Percentiles rank a stretch among this genome's conserved stretches.
Conservation (phyloP, 2,329 filamentous ascomycete genomes). For the Zasmidium citrigriseum region DNA sequence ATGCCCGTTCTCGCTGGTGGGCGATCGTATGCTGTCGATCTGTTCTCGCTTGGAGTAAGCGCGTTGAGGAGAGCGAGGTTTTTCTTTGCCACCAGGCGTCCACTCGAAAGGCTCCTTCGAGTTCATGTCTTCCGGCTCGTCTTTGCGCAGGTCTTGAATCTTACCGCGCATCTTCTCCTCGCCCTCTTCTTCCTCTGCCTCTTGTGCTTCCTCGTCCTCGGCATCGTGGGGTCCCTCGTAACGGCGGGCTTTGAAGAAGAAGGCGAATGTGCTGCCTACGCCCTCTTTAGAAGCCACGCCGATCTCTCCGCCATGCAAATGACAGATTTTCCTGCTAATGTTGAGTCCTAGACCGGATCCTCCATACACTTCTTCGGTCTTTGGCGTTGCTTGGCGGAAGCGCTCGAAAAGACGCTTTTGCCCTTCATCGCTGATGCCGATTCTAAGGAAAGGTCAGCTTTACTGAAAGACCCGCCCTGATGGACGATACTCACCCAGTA, state of each 20-base stretch:
- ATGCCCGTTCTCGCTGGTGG: not conserved
- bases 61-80: no score
- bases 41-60: not conserved
- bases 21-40: not conserved
- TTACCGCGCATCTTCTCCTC: conserved; percentile 11
- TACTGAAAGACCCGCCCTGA: not conserved
- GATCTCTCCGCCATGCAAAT: conserved; percentile 48
- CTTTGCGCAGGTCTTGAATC: conserved; percentile 12
- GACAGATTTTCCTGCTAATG: conserved; percentile 48
- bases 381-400: conserved; percentile 40
- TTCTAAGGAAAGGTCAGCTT: conserved; percentile 15
- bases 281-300: conserved; percentile 43
- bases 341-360: conserved; percentile 49
- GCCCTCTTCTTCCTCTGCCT: conserved; percentile 3
- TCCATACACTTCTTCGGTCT: conserved; percentile 42
- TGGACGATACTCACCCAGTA: conserved; percentile 29
- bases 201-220: not conserved
- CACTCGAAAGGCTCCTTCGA: conserved; percentile 15
- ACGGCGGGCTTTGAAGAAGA: conserved; percentile 40
- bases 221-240: conserved; percentile 9
- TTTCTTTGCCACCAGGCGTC: conserved; percentile 1
- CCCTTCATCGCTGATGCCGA: conserved; percentile 43
- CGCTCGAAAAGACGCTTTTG: conserved; percentile 46
- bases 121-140: conserved; percentile 8
- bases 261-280: conserved; percentile 44